Conservation (phyloP, 352 stramenopile species). For the Phytophthora pluvialis region DNA sequence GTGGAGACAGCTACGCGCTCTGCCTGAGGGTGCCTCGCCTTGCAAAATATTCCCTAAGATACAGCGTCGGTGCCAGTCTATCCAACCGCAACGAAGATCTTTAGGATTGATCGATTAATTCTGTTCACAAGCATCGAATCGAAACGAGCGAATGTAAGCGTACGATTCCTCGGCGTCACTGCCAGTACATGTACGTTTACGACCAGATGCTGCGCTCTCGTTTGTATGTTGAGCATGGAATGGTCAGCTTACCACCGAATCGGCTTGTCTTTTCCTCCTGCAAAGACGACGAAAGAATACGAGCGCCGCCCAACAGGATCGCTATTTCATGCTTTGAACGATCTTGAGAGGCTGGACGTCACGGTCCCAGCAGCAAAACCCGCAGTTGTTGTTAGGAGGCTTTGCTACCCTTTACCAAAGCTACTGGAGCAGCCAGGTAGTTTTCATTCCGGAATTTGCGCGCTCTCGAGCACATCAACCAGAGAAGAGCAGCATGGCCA, state of each 20-base stretch:
- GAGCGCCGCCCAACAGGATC: not conserved
- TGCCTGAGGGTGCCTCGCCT: too few relatives aligned
- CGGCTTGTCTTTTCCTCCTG: not conserved
- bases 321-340: too few relatives aligned
- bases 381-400: too few relatives aligned
- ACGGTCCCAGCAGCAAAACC: too few relatives aligned
- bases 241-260: not conserved
- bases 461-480: slow-evolving; percentile 3
- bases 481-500: not conserved
- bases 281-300: slow-evolving; percentile 10
- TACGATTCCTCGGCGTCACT: not conserved
- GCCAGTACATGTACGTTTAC: not conserved
- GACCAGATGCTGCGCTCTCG: not conserved
- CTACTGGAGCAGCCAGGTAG: not conserved
- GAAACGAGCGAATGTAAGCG: too few relatives aligned
- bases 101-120: not conserved
- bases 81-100: not conserved
- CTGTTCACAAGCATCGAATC: not conserved
- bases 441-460: slow-evolving; percentile 12
- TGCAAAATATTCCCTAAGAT: too few relatives aligned
- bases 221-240: not conserved
- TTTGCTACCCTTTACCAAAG: too few relatives aligned
- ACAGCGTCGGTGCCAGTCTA: too few relatives aligned
- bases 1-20: too few relatives aligned
- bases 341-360: too few relatives aligned